A percentile compares a stretch with the other conserved stretches of the same genome.
phyloP scores from a whole-genome alignment of 192 early-diverging fungal genomes.

The Coemansia sp. region DNA sequence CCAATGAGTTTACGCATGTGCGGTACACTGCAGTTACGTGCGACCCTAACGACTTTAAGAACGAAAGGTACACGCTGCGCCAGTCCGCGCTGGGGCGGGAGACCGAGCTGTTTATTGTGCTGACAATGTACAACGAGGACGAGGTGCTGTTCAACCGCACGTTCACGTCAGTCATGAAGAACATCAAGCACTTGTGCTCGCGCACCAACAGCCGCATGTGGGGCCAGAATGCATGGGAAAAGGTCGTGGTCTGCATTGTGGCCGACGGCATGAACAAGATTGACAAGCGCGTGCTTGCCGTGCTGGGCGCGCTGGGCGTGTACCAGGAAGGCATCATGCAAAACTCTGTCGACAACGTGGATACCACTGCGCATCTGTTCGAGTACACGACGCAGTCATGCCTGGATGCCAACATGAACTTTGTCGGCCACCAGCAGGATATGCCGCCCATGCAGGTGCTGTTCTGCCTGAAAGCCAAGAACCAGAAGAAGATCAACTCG shows the following conservation, averaged over 20 bases:
- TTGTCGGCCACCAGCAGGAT: conserved; percentile 66
- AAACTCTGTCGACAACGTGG: conserved; percentile 65
- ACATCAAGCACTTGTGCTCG: conserved; percentile 86
- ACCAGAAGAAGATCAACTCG: conserved; percentile 92
- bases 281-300: conserved; percentile 71
- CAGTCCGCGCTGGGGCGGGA: conserved; percentile 69
- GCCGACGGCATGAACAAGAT: conserved; percentile 86
- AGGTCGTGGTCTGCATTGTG: conserved; percentile 90
- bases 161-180: conserved; percentile 84
- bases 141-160: conserved; percentile 87
- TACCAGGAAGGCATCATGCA: conserved; percentile 74
- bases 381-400: conserved; percentile 85
- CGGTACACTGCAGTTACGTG: conserved; percentile 92
- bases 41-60: conserved; percentile 80
- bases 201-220: conserved; percentile 74
- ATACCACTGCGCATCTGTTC: conserved; percentile 81
- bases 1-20: conserved; percentile 87
- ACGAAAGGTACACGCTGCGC: conserved; percentile 75
- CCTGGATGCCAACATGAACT: conserved; percentile 64
- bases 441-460: conserved; percentile 85
- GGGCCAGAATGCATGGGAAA: conserved; percentile 87
- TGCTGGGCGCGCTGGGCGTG: conserved; percentile 78
- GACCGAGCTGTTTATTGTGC: conserved; percentile 89
- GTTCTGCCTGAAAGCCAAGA: conserved; percentile 92
- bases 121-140: conserved; percentile 94